Evolutionary conservation across 306 rosid genomes (phyloP), one percentile per base, ranked within the genome.

Genomic region (Prunus kanzakura): DNA sequence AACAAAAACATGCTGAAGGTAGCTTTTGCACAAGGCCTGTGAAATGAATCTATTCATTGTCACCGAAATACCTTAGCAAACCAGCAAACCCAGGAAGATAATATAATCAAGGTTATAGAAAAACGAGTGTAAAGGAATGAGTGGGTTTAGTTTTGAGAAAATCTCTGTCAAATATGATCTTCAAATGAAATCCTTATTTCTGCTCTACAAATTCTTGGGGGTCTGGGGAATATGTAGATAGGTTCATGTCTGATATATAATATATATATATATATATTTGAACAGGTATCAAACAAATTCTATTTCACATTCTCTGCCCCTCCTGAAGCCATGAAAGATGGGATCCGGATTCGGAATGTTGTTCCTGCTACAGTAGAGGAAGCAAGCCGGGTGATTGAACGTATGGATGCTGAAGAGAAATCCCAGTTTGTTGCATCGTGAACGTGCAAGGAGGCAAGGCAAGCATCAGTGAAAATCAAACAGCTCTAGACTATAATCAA

Each of bases 331-430:
- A 55, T 84, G 56, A 85, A 76, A 73, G 85, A 83, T 67, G 95
- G 98, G 11, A 67, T 83, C 77, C 88, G 77, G 70, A 78, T 90
- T 76, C 80, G 93, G 63, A 83, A 79, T 41, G 98, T 90, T 29
- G 96, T 93, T 81, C 98, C 96, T 20, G 84, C 79, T 18, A 87
- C 96, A 7, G 93, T 90, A 81, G 96, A 86, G 85, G 97, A 91
- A 85, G 96, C 94, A 64, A 52, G 62, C 22, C 87, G 88, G 66
- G 91, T 91, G 64, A 82, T 93, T 56, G 98, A 89, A 66, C 90
- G 90, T 64, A 76, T 87, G 78, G 98, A 93, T 57, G 96, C 85
- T 11, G 96, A 52, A 52, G 58, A 90, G 80, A 62, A 76, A 76
- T 73, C 80, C 43, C 69, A 84, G 49, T 67, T 65, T 77, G 47